phyloP scores from a whole-genome alignment of 1,139 yeast species.

The Taiozyma sp. region DNA sequence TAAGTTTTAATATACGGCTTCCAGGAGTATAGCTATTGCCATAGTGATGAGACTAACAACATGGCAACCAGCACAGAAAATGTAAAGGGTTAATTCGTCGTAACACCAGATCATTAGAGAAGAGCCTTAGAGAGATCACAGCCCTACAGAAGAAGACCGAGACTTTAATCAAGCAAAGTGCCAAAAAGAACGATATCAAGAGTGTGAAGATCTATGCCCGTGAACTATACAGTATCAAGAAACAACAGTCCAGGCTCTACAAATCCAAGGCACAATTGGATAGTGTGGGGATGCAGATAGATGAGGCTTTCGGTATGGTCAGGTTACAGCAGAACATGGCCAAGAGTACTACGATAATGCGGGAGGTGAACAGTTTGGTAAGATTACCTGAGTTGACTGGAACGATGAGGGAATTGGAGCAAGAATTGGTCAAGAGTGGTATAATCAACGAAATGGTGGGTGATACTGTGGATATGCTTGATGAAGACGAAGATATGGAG shows the following conservation, averaged over 20 bases:
- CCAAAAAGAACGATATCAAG: constrained; percentile 72
- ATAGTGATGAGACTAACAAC: background rate
- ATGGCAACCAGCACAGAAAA: constrained; percentile 52
- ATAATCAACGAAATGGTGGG: constrained; percentile 94
- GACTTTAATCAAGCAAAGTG: constrained; percentile 65
- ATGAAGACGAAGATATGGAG: constrained; percentile 62
- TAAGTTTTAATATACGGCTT: background rate
- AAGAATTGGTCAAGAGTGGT: constrained; percentile 88
- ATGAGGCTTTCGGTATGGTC: constrained; percentile 86
- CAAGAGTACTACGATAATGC: constrained; percentile 78
- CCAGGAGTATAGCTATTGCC: background rate
- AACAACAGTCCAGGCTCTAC: constrained; percentile 70
- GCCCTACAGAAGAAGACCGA: constrained; percentile 71
- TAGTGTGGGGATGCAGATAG: constrained; percentile 81
- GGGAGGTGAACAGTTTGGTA: constrained; percentile 78
- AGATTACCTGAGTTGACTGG: constrained; percentile 75
- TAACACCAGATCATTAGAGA: constrained; percentile 79
- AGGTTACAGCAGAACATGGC: constrained; percentile 82
- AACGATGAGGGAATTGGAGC: constrained; percentile 83
- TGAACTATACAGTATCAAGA: constrained; percentile 72
- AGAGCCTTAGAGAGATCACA: constrained; percentile 63
- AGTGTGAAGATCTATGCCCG: constrained; percentile 77
- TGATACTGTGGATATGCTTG: constrained; percentile 74
- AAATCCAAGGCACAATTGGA: constrained; percentile 83
- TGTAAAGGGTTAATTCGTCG: constrained; percentile 79